phyloP scores from a whole-genome alignment of 768 basidiomycete genomes.

The Agaricus bisporus region DNA sequence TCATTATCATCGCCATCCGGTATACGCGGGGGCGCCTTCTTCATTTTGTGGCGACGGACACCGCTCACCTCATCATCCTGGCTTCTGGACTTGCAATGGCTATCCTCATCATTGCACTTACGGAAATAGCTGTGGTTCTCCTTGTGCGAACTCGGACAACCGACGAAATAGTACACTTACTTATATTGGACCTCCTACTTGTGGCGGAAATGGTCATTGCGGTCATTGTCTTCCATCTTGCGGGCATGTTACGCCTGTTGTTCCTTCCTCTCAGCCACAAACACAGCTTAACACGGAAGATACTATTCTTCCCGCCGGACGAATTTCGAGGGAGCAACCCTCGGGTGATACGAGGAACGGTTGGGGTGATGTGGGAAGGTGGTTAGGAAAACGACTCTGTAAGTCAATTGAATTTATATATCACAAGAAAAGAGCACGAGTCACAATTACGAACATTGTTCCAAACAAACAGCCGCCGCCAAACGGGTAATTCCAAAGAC shows the following conservation, averaged over 20 bases:
- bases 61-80: not conserved
- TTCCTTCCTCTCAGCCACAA: not conserved
- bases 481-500: not conserved
- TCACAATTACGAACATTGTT: not conserved
- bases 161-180: not conserved
- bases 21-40: not conserved
- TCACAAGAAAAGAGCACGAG: not conserved
- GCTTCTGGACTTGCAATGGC: not conserved
- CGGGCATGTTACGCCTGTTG: not conserved
- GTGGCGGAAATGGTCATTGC: not conserved
- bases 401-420: not conserved
- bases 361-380: constrained; percentile 1
- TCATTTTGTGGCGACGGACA: not conserved
- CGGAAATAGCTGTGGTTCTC: not conserved
- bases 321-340: not conserved
- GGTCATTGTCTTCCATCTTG: not conserved
- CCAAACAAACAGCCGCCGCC: not conserved
- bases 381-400: not conserved
- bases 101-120: not conserved
- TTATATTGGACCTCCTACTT: not conserved
- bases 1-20: not conserved
- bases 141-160: not conserved
- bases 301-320: not conserved
- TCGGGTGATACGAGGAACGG: not conserved
- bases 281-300: not conserved